Base-by-base conservation (phyloP, 164 flowering plant species). In the Houttuynia cordata region DNA sequence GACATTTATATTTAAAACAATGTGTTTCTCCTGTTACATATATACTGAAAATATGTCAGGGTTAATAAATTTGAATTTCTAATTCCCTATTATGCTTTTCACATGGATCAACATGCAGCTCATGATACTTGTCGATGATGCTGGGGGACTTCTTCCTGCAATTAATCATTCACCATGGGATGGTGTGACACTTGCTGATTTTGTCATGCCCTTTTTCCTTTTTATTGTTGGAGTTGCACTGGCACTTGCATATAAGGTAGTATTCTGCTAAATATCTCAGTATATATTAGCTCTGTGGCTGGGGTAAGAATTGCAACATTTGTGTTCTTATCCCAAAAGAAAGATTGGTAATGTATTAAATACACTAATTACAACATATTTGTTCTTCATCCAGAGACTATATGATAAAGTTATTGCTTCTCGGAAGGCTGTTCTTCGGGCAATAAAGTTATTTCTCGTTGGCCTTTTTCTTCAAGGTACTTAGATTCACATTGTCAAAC, bases 161-260 rank as follows among this genome's bases (percentile, higher is more conserved):
- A 80, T 87, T 49, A 83, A 82, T 64, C 94, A 87, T 75, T 81
- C 94, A 2, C 94, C 94, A 40, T 87, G 94, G 94, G 63, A 84
- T 70, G 90, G 94, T 59, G 67, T 78, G 37, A 83, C 88, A 10
- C 75, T 87, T 13, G 90, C 94, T 24, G 95, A 87, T 76, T 76
- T 80, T 68, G 95, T 84, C 65, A 81, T 87, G 88, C 95, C 95
- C 17, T 84, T 87, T 76, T 87, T 87, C 68, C 77, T 87, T 58
- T 87, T 87, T 60, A 81, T 85, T n/a, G 96, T 82, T 60, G 96
- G 96, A 21, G 74, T 83, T 55, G 76, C 96, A 2, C 80, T 87
- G 4, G 88, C 70, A 51, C 82, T 87, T 51, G 69, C 83, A 14
- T 83, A 80, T 71, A 87, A 87, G 95, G 90, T 83, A 81, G 51